These are phyloP conservation scores for Lentithecium fluviatile DNA, from an alignment of 495 filamentous ascomycete species.

Conservation along the genomic window DNA sequence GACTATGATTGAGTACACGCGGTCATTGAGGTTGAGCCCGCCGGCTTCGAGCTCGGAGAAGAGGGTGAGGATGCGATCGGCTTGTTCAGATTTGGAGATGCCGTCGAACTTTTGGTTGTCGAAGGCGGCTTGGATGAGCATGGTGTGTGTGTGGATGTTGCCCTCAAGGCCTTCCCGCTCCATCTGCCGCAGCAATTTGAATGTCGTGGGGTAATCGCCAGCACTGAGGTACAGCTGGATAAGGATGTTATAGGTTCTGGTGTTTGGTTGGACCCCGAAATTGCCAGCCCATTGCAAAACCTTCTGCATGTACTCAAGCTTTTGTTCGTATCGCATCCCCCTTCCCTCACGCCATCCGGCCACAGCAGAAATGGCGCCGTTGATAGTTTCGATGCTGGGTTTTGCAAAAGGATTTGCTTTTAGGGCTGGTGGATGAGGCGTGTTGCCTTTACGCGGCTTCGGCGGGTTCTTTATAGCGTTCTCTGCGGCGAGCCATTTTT, in stretches of 20 bases:
- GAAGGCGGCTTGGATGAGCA: constrained; percentile 54
- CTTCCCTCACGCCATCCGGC: constrained; percentile 33
- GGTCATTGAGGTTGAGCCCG: constrained; percentile 55
- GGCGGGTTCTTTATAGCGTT: constrained; percentile 4
- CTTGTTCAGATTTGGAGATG: constrained; percentile 41
- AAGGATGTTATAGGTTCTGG: constrained; percentile 68
- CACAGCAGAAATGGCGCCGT: constrained; percentile 58
- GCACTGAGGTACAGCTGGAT: constrained; percentile 55
- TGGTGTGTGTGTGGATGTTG: constrained; percentile 55
- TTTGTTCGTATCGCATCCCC: constrained; percentile 28
- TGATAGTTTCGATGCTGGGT: constrained; percentile 62
- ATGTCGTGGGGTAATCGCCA: constrained; percentile 42
- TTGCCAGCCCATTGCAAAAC: constrained; percentile 59
- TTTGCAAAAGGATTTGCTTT: constrained; percentile 38
- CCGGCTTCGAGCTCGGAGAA: constrained; percentile 54
- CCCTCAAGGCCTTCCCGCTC: constrained; percentile 44
- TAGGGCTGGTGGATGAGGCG: neutral
- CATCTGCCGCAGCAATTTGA: constrained; percentile 53
- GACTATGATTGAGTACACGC: constrained; percentile 63
- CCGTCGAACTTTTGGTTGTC: constrained; percentile 35
- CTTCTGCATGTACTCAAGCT: constrained; percentile 42
- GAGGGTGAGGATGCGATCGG: constrained; percentile 43
- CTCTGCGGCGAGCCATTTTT: constrained; percentile 30
- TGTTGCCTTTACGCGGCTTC: neutral
- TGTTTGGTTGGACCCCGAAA: constrained; percentile 59